These are phyloP conservation scores for Ceratobasidium sp. DNA, from an alignment of 1,284 basidiomycete genomes.

Conservation along the genomic window DNA sequence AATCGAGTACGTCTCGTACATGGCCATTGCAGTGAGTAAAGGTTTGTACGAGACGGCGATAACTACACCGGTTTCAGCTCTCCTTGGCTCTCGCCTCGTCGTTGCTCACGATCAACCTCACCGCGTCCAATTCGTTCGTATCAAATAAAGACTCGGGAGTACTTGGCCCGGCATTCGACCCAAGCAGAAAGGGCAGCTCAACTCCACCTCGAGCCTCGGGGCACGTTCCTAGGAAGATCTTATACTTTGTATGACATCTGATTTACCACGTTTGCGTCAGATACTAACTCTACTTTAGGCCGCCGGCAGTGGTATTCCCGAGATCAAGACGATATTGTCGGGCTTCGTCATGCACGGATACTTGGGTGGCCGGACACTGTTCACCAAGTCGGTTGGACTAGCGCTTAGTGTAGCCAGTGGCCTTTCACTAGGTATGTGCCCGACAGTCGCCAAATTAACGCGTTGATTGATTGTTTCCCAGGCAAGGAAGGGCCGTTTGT, in stretches of 20 bases:
- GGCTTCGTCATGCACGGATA: constrained; percentile 99
- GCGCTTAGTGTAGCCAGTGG: constrained; percentile 92
- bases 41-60: neutral
- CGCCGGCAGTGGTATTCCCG: constrained; percentile 94
- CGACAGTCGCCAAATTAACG: neutral
- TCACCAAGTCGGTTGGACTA: constrained; percentile 90
- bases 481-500: constrained; percentile 96
- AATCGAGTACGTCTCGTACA: constrained; percentile 76
- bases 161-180: constrained; percentile 59
- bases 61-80: constrained; percentile 56
- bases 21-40: constrained; percentile 73
- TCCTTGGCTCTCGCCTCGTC: constrained; percentile 73
- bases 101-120: constrained; percentile 83
- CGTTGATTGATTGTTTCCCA: constrained; percentile 41
- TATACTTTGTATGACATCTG: constrained; percentile 74
- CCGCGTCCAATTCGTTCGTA: constrained; percentile 85
- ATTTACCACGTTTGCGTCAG: constrained; percentile 39
- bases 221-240: constrained; percentile 61
- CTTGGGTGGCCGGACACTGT: constrained; percentile 86
- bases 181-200: constrained; percentile 40
- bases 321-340: constrained; percentile 95
- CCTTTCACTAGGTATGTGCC: constrained; percentile 71
- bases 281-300: constrained; percentile 58
- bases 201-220: constrained; percentile 49
- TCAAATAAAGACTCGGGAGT: constrained; percentile 86